Percentiles rank a stretch among this genome's conserved stretches.
phyloP scores from a whole-genome alignment of 2,329 filamentous ascomycete species.

The Calonectria pteridis region DNA sequence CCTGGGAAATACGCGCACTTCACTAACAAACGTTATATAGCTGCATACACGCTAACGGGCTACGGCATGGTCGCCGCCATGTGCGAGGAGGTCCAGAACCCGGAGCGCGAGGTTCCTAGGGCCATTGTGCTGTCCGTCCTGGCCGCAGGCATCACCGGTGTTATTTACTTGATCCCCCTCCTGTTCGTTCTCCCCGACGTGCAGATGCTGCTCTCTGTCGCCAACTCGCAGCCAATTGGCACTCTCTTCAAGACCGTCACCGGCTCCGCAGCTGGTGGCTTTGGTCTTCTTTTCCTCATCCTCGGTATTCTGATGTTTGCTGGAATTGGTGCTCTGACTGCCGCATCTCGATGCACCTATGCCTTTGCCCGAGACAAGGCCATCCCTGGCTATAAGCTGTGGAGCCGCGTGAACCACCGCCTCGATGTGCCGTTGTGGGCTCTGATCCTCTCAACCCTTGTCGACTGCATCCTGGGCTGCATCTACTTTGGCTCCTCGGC shows the following conservation, averaged over 20 bases:
- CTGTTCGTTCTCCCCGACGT: slow-evolving; percentile 82
- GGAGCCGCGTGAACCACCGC: slow-evolving; percentile 73
- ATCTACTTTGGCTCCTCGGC: slow-evolving; percentile 85
- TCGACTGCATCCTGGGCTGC: slow-evolving; percentile 79
- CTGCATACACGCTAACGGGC: slow-evolving; percentile 57
- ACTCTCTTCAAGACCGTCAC: slow-evolving; percentile 82
- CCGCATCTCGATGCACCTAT: slow-evolving; percentile 80
- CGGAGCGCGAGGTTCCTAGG: slow-evolving; percentile 71
- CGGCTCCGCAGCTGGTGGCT: slow-evolving; percentile 78
- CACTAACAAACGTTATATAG: slow-evolving; percentile 39
- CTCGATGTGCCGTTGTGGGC: slow-evolving; percentile 80
- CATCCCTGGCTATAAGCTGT: slow-evolving; percentile 76
- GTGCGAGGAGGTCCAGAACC: slow-evolving; percentile 72
- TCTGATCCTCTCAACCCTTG: slow-evolving; percentile 74
- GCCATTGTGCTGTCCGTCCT: slow-evolving; percentile 76
- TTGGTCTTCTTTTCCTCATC: slow-evolving; percentile 81
- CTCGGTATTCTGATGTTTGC: slow-evolving; percentile 83
- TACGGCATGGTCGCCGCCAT: slow-evolving; percentile 68
- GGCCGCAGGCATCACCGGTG: slow-evolving; percentile 74
- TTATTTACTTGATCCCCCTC: slow-evolving; percentile 76
- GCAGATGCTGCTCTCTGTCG: slow-evolving; percentile 70
- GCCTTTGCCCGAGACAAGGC: slow-evolving; percentile 82
- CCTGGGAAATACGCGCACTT: background rate
- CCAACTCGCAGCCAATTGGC: slow-evolving; percentile 82
- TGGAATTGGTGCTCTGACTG: slow-evolving; percentile 80